Conservation (phyloP, 108 stramenopile genomes). For the Nitzschia palea region DNA sequence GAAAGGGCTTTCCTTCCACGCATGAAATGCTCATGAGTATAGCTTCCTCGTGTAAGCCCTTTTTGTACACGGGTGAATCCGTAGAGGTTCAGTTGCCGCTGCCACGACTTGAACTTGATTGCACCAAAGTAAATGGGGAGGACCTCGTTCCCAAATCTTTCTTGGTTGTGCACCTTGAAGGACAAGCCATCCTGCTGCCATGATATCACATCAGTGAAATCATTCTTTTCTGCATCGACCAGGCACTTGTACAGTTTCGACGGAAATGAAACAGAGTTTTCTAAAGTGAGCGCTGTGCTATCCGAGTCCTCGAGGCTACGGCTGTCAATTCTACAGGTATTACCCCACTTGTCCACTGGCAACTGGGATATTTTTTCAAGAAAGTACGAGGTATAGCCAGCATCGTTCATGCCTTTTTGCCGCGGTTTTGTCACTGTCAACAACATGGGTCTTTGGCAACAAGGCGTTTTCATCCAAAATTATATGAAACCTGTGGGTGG, state of each 20-base stretch:
- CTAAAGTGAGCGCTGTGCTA: neutral
- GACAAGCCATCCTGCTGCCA: slow-evolving; percentile 46
- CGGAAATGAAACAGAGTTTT: slow-evolving; percentile 17
- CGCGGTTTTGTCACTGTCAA: too few relatives aligned
- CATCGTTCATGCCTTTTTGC: neutral
- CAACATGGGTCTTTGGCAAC: too few relatives aligned
- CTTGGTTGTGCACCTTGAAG: slow-evolving; percentile 50
- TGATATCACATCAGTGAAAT: slow-evolving; percentile 17
- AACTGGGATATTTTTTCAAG: neutral
- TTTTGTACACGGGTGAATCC: slow-evolving; percentile 8
- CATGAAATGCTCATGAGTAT: neutral
- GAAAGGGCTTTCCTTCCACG: slow-evolving; percentile 1
- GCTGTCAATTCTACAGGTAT: neutral
- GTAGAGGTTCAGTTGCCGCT: slow-evolving; percentile 50
- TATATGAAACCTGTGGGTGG: too few relatives aligned
- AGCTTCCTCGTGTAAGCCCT: slow-evolving; percentile 8
- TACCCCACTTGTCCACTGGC: neutral
- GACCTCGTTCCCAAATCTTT: slow-evolving; percentile 46
- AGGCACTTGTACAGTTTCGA: slow-evolving; percentile 20
- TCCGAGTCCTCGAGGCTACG: neutral
- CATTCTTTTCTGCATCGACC: slow-evolving; percentile 5
- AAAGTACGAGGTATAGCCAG: neutral
- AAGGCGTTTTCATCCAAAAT: too few relatives aligned
- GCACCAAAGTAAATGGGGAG: slow-evolving; percentile 59
- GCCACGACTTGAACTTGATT: slow-evolving; percentile 60